Conservation (phyloP, 2,329 filamentous ascomycete genomes). For the Atkinsonella hypoxylon region DNA sequence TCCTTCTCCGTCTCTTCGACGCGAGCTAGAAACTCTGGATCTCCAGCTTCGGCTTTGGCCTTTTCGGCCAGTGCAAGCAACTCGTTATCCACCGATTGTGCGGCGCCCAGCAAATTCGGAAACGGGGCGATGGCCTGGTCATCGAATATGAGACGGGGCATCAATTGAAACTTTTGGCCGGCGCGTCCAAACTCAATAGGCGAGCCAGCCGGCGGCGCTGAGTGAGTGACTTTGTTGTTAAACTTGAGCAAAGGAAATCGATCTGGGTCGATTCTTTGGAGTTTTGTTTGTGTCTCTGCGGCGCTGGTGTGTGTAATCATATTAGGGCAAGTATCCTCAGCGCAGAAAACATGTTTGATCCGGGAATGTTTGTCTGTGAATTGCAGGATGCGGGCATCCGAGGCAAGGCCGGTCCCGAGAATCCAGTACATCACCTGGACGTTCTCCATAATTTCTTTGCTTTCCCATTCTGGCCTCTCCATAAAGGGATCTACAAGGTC, state of each 20-base stretch:
- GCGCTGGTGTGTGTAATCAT: constrained; percentile 57
- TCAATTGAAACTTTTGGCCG: constrained; percentile 33
- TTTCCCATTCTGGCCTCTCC: constrained; percentile 59
- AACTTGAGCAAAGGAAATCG: constrained; percentile 61
- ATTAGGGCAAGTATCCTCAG: constrained; percentile 63
- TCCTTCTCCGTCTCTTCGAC: constrained; percentile 44
- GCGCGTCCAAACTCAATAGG: constrained; percentile 27
- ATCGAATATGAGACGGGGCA: constrained; percentile 34
- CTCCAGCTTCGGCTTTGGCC: constrained; percentile 29
- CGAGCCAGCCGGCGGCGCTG: constrained; percentile 12
- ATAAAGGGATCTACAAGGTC: constrained; percentile 62
- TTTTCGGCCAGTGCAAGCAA: constrained; percentile 41
- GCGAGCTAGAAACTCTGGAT: constrained; percentile 33
- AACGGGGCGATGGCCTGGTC: constrained; percentile 34
- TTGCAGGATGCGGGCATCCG: constrained; percentile 47
- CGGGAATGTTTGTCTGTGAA: constrained; percentile 55
- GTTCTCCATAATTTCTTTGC: constrained; percentile 50
- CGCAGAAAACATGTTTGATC: constrained; percentile 66
- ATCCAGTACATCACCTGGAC: constrained; percentile 70
- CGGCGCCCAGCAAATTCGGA: constrained; percentile 33
- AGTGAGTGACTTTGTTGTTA: constrained; percentile 34
- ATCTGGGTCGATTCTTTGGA: constrained; percentile 60
- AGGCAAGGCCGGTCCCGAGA: constrained; percentile 54
- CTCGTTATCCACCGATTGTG: constrained; percentile 24
- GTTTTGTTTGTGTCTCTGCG: constrained; percentile 52